Percentiles rank a stretch among this genome's conserved stretches.
phyloP scores from a whole-genome alignment of 139 green algal species.

The Tetradesmus lagerheimii region DNA sequence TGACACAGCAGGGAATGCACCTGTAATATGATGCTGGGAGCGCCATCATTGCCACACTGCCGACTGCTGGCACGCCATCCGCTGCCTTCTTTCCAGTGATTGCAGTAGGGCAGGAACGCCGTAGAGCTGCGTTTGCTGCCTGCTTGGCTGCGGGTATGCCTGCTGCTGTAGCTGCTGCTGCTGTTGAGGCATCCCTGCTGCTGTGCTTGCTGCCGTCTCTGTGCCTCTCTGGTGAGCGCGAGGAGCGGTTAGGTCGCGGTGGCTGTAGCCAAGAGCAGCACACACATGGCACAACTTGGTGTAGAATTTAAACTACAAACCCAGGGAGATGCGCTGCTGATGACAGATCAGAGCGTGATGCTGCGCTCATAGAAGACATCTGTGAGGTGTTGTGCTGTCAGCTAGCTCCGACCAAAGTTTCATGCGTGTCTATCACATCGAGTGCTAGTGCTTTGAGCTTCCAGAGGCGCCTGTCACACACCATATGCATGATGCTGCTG shows the following conservation, averaged over 20 bases:
- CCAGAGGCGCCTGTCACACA: not conserved
- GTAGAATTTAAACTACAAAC: no score
- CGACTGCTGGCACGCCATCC: conserved; percentile 12
- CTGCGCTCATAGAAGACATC: no score
- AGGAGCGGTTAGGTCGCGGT: not conserved
- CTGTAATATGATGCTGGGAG: conserved; percentile 34
- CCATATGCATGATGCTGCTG: no score
- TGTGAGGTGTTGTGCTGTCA: no score
- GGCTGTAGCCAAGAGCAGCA: not conserved
- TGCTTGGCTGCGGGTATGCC: not conserved
- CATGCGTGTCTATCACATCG: not conserved
- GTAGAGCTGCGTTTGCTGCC: not conserved
- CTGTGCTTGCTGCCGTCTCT: conserved; percentile 5
- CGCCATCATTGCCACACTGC: conserved; percentile 4
- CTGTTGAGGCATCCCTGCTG: not conserved
- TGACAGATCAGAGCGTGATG: no score
- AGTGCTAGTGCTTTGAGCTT: not conserved
- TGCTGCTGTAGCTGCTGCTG: not conserved
- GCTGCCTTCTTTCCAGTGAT: not conserved
- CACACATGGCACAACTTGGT: no score
- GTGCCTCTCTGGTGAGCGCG: not conserved
- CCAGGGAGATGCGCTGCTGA: no score
- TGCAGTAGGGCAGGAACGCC: not conserved
- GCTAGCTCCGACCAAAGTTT: no score
- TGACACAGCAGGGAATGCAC: not conserved